A percentile compares a stretch with the other conserved stretches of the same genome.
phyloP scores from a whole-genome alignment of 805 yeast genomes.

The Sugiyamaella mastotermitis region DNA sequence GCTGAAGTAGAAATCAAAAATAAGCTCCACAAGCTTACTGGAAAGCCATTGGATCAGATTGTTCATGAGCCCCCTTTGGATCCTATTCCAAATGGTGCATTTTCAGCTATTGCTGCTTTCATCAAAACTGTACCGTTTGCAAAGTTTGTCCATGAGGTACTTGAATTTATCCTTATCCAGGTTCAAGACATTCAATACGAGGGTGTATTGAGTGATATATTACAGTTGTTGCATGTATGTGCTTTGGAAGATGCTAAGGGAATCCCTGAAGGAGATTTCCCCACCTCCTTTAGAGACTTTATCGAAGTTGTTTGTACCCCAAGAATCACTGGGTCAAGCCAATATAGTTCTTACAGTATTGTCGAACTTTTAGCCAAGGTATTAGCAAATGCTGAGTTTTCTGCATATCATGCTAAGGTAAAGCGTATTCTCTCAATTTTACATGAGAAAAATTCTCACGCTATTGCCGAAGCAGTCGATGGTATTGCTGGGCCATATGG shows the following conservation, averaged over 20 bases:
- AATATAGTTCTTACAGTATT: background rate
- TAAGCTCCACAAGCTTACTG: constrained; percentile 33
- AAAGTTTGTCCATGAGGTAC: constrained; percentile 16
- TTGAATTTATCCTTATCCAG: constrained; percentile 7
- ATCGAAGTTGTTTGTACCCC: background rate
- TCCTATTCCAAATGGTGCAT: constrained; percentile 27
- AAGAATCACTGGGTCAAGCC: too few species aligned
- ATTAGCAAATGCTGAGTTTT: background rate
- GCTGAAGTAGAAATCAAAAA: constrained; percentile 62
- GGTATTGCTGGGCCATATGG: background rate
- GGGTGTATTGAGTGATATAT: constrained; percentile 46
- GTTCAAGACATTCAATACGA: constrained; percentile 43
- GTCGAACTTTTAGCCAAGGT: background rate
- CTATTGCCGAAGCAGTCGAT: constrained; percentile 1
- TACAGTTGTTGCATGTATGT: constrained; percentile 68
- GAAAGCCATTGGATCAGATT: constrained; percentile 40
- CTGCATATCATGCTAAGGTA: constrained; percentile 6
- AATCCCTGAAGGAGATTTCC: constrained; percentile 10
- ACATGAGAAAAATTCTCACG: constrained; percentile 20
- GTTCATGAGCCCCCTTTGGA: constrained; percentile 50
- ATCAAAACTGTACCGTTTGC: constrained; percentile 25
- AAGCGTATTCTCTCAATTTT: constrained; percentile 3
- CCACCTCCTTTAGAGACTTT: background rate
- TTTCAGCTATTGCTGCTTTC: constrained; percentile 25
- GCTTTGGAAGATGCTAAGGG: constrained; percentile 35